phyloP scores from a whole-genome alignment of 2,329 filamentous ascomycete species.

The Gliomastix tumulicola region DNA sequence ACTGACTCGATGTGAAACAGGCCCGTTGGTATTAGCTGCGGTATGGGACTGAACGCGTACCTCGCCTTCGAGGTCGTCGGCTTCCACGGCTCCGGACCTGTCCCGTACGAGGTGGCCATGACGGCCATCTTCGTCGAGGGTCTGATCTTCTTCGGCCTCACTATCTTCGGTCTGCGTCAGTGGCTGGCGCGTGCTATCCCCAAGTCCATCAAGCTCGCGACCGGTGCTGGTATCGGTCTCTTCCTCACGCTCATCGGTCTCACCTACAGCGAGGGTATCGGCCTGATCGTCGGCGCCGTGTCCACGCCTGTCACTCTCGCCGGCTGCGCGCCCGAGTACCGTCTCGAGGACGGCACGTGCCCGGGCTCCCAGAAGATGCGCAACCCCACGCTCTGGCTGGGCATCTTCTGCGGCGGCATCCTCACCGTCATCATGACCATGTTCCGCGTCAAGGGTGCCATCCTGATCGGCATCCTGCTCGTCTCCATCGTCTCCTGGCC shows the following conservation, averaged over 20 bases:
- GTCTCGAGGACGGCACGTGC: constrained; percentile 47
- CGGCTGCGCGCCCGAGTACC: constrained; percentile 51
- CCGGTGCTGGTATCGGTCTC: constrained; percentile 77
- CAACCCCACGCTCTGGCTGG: constrained; percentile 78
- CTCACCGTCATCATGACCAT: constrained; percentile 75
- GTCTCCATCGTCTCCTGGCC: constrained; percentile 90
- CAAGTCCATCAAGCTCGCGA: constrained; percentile 78
- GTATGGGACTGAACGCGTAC: constrained; percentile 41
- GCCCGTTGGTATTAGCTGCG: constrained; percentile 33
- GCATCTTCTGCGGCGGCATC: constrained; percentile 79
- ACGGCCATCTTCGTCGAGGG: constrained; percentile 88
- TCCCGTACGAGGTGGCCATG: constrained; percentile 69
- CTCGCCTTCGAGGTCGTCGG: constrained; percentile 47
- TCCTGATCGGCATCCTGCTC: constrained; percentile 73
- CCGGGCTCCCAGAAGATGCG: constrained; percentile 66
- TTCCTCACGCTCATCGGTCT: constrained; percentile 72
- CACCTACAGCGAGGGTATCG: constrained; percentile 78
- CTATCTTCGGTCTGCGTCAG: constrained; percentile 74
- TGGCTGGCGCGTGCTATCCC: constrained; percentile 84
- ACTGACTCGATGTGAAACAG: no score
- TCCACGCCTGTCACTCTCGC: constrained; percentile 68
- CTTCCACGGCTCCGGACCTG: constrained; percentile 62
- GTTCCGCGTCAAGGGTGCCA: constrained; percentile 80
- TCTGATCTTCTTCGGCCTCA: constrained; percentile 75
- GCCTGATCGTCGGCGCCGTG: constrained; percentile 62